Base-by-base conservation (phyloP, 2,329 filamentous ascomycete species). In the Fusarium sulawesiense region DNA sequence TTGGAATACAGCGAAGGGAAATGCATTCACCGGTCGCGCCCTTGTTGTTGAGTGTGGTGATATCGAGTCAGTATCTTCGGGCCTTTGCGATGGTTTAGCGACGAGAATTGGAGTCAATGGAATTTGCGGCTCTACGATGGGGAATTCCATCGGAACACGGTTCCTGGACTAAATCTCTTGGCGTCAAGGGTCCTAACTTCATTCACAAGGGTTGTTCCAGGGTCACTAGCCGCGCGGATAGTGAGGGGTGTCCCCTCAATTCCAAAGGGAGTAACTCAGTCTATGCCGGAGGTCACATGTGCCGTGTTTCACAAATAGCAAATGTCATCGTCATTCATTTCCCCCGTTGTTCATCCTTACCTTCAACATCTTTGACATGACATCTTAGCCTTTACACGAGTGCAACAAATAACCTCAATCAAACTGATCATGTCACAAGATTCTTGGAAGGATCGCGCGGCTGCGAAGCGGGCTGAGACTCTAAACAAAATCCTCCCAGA, bases 401-500 rank as follows among this genome's bases (percentile, higher is more conserved):
- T 11, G 18, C 18, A 2, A 6, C 6, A 9, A n/a, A 25, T 0
- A n/a, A 7, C 2, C 7, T 34, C 8, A 13, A 5, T 0, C 1
- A 3, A 10, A n/a, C 12, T 13, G 2, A 41, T 13, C 20, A 60
- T 62, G 46, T 7, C 41, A 7, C 27, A 54, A 21, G 14, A 18
- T 4, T 37, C 70, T 1, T 75, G 74, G 74, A 27, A 72, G 44
- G n/a, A 25, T 7, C 60, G 48, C 14, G 70, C 73, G 3, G 70
- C 65, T 8, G 60, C 56, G 2, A 76, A 76, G 47, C 70, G 65
- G 7, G 57, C 51, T 4, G 55, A 49, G 34, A 69, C 54, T 4
- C 4, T 71, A 6, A 49, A 65, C 30, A 70, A 67, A 23, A 76
- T 77, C 4, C 58, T 37, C 4, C 32, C 48, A 1, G 37, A 68